Percentiles rank a stretch among this genome's conserved stretches.
These are phyloP conservation scores for Pyricularia sp. DNA, from an alignment of 2,329 filamentous ascomycete genomes.

Conservation along the genomic window DNA sequence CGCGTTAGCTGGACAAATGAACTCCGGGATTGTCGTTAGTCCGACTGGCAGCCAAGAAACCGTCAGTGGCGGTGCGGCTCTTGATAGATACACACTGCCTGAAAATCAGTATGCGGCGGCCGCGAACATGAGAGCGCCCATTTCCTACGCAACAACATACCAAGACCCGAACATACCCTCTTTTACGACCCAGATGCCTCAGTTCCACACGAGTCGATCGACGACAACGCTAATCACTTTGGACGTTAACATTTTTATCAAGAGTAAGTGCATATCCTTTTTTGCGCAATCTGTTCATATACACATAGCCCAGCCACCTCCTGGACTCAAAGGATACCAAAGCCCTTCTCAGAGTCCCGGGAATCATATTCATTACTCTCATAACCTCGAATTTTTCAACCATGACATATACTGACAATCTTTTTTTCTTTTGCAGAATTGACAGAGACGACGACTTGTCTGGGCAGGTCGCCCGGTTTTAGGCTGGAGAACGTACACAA, in stretches of 20 bases:
- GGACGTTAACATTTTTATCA: slow-evolving; percentile 15
- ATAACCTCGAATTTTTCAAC: not conserved
- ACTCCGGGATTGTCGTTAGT: not conserved
- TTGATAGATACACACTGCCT: not conserved
- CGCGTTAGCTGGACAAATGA: not conserved
- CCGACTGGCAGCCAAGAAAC: not conserved
- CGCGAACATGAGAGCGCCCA: not conserved
- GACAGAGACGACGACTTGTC: slow-evolving; percentile 14
- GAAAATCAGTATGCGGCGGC: not conserved
- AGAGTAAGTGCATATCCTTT: slow-evolving; percentile 9
- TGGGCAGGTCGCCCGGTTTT: slow-evolving; percentile 19
- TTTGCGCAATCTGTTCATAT: not conserved
- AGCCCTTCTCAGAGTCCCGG: not conserved
- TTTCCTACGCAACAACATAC: not conserved
- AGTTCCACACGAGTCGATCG: not conserved
- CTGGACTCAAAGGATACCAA: not conserved
- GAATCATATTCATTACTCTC: too few relatives aligned
- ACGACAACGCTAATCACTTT: slow-evolving; percentile 11
- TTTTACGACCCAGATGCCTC: not conserved
- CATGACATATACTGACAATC: not conserved
- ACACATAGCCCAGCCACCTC: not conserved
- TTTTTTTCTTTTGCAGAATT: slow-evolving; percentile 14
- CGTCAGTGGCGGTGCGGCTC: not conserved
- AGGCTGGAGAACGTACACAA: slow-evolving; percentile 15
- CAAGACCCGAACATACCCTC: not conserved